Base-by-base conservation (phyloP, 441 rosid genomes). In the Erodium texanum region DNA sequence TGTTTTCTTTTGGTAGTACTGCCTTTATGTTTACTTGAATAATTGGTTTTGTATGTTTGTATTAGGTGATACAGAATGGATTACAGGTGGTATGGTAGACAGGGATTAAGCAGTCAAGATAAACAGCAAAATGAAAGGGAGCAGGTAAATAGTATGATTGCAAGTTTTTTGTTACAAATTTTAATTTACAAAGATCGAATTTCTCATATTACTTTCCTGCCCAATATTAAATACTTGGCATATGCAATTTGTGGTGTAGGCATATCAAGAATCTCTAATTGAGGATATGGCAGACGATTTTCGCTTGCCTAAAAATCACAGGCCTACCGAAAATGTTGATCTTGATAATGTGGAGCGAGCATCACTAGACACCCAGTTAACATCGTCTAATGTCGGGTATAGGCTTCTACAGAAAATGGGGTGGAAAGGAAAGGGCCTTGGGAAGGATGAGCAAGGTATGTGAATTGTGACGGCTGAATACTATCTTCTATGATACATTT, bases 321-420 rank as follows among this genome's bases (percentile, higher is more conserved):
- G 79, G 72, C 93, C 86, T 0, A 87, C 89, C 7, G 96, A 90
- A 68, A 93, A 93, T 72, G 88, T 91, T 63, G 92, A 91, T 74
- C 74, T 91, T 62, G 99, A 91, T 69, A 80, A 85, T 62, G 99
- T 91, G 70, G 97, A 93, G 59, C 97, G 91, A 77, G 97, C 97
- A 0, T 88, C 96, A 0, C 70, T 89, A 45, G 97, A 91, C 71
- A 89, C 93, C 2, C 81, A 71, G 80, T 80, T 93, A 81, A 74
- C 93, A 5, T 86, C 92, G 0, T 82, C 96, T 18, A 93, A 93
- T 73, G 72, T 93, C 18, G 97, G 99, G 59, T 93, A 87, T 79
- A 89, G 89, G 73, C 97, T 93, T 76, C 93, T 93, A 70, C 95
- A 89, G 71, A 93, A 91, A 74, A 93, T 93, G 97, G 97, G 99